phyloP scores from a whole-genome alignment of 139 green algal species.

The Chlorella sorokiniana region DNA sequence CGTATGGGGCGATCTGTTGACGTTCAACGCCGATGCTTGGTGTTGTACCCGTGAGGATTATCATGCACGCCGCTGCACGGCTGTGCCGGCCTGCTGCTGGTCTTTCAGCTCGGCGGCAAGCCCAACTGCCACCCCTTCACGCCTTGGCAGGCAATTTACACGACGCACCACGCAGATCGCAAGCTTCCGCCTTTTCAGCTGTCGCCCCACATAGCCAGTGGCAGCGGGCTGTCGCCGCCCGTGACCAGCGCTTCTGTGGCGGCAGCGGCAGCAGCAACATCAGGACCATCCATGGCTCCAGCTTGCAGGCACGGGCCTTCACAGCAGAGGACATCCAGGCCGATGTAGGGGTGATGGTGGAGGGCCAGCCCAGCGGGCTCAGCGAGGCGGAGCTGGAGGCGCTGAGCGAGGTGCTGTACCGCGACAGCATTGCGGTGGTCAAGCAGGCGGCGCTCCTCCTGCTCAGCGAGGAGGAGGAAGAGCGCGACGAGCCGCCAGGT shows the following conservation, averaged over 20 bases:
- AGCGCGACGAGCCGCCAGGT: slow-evolving; percentile 56
- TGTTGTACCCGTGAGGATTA: no score
- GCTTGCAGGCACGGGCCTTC: slow-evolving; percentile 12
- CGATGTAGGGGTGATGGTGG: slow-evolving; percentile 60
- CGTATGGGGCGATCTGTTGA: no score
- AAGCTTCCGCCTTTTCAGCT: background rate
- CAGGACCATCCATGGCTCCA: background rate
- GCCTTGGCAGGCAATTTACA: no score
- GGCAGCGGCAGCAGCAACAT: background rate
- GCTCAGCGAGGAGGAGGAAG: slow-evolving; percentile 35
- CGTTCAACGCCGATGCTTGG: no score
- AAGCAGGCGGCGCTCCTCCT: slow-evolving; percentile 43
- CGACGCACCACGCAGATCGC: no score
- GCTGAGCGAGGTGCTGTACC: slow-evolving; percentile 43
- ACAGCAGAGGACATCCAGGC: slow-evolving; percentile 26
- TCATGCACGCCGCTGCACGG: background rate
- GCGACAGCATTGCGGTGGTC: slow-evolving; percentile 46
- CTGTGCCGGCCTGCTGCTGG: background rate
- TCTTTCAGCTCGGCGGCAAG: background rate
- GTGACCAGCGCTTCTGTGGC: background rate
- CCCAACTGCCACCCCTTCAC: no score
- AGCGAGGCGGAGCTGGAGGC: slow-evolving; percentile 45
- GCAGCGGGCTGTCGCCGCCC: background rate
- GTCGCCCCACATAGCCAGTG: background rate
- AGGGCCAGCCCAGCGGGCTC: slow-evolving; percentile 47